Base-by-base conservation (phyloP, 257 asterid species). In the Datura wrightii region DNA sequence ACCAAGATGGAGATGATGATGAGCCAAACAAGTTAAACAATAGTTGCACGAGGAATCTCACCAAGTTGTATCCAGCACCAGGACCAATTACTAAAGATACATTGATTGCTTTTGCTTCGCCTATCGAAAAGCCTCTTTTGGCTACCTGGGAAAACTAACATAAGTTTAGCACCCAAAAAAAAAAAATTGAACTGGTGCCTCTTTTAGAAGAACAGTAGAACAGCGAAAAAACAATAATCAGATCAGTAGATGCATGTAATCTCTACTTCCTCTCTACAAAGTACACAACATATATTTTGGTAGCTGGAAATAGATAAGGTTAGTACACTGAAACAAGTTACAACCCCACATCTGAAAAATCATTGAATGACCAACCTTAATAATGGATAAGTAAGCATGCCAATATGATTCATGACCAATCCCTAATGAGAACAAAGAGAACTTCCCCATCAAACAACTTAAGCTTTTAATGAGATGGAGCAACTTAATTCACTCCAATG, bases 11-110 rank as follows among this genome's bases (percentile, higher is more conserved):
- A 52, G 48, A 54, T 50, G 67, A 58, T 42, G 58, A 19, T 60
- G 50, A 83, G 8, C 37, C 2, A 0, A 52, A 63, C 56, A 31
- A 65, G 8, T 39, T 18, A 82, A 82, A 15, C 63, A 67, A n/a
- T 69, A 66, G 54, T 10, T 18, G 63, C 31, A 46, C 58, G 79
- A 54, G 78, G 83, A 44, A 79, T 82, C 94, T 92, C 87, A 96
- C 98, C 98, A 87, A 80, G 87, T 93, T 94, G 94, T 96, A 96
- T 79, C 99, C 99, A 85, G 90, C 88, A 65, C 99, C 99, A 84
- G 97, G 95, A 87, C 99, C 99, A 74, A 94, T 94, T 87, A 94
- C 90, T 85, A 96, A 89, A 79, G 85, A 81, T 10, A 82, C 87
- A 66, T 92, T 89, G 70, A 90, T 69, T 4, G 92, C 24, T 87